Percentiles rank a stretch among this genome's conserved stretches.
Conservation (phyloP, 73 alveolate species). For the Halteria grandinella region DNA sequence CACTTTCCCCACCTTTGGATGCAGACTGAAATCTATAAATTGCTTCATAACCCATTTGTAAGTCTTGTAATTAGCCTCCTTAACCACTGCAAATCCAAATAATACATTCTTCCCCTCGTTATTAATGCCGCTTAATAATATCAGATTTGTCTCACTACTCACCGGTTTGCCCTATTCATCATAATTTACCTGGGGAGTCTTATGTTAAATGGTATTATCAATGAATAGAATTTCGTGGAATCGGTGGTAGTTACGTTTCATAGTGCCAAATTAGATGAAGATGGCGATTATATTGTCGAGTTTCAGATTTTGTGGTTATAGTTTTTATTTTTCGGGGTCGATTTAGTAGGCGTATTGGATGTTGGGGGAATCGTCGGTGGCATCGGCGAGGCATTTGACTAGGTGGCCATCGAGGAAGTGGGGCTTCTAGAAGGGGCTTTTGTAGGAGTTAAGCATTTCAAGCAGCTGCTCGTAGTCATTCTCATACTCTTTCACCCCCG, state of each 20-base stretch:
- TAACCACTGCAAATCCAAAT: conserved; percentile 44
- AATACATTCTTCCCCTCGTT: conserved; percentile 51
- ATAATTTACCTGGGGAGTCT: too few species aligned
- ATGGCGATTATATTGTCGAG: conserved; percentile 17
- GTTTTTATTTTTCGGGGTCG: background rate
- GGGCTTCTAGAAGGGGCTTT: too few species aligned
- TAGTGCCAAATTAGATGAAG: conserved; percentile 7
- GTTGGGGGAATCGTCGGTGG: too few species aligned
- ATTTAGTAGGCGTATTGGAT: conserved; percentile 11
- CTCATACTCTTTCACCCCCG: conserved; percentile 15
- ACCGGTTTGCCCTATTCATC: background rate
- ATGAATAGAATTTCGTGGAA: conserved; percentile 21
- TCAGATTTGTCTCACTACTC: background rate
- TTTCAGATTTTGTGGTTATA: conserved; percentile 7
- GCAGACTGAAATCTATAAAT: conserved; percentile 33
- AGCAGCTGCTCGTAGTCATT: conserved; percentile 38
- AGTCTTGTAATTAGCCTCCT: background rate
- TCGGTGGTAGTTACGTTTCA: conserved; percentile 20
- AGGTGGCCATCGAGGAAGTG: too few species aligned
- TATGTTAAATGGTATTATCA: conserved; percentile 33
- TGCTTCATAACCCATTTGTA: conserved; percentile 20
- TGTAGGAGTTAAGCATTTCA: conserved; percentile 39
- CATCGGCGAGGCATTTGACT: too few species aligned
- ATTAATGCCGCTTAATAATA: conserved; percentile 19
- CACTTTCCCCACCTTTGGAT: conserved; percentile 8